phyloP scores from a whole-genome alignment of 129 eudicot species.

The Apium graveolens region DNA sequence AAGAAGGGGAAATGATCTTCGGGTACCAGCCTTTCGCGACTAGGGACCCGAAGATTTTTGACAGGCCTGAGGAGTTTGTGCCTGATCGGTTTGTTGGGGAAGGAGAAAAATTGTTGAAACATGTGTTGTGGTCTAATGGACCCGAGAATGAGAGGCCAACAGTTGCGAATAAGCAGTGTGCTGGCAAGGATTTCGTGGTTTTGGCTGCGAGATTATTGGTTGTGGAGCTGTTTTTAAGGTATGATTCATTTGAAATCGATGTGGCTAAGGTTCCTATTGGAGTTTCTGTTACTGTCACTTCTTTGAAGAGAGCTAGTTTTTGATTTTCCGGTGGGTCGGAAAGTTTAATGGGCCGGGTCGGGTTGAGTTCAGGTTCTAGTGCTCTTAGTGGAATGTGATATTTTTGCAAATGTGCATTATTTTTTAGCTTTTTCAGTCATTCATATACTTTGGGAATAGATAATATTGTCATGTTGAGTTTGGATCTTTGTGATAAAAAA shows the following conservation, averaged over 20 bases:
- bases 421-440: conserved; percentile 2
- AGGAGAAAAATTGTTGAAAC: conserved; percentile 59
- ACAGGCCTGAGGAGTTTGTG: conserved; percentile 75
- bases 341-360: conserved; percentile 4
- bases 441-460: not conserved
- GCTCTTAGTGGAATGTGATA: not conserved
- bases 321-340: conserved; percentile 7
- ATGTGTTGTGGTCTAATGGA: conserved; percentile 86
- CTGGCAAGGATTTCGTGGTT: conserved; percentile 89
- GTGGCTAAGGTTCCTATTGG: conserved; percentile 65
- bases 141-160: conserved; percentile 63
- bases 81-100: conserved; percentile 74
- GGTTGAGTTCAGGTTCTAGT: not conserved
- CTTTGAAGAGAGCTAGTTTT: conserved; percentile 52
- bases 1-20: conserved; percentile 70
- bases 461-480: not conserved
- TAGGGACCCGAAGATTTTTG: conserved; percentile 63
- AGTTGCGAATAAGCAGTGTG: conserved; percentile 70
- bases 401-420: not conserved
- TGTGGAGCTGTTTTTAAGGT: conserved; percentile 65
- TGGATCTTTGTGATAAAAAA: conserved; percentile 1
- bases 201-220: conserved; percentile 59
- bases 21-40: conserved; percentile 96
- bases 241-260: conserved; percentile 80
- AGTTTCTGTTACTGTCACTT: conserved; percentile 54